Evolutionary conservation across 164 flowering plant genomes (phyloP), one percentile per base, ranked within the genome.

Genomic region (Platanus orientalis): DNA sequence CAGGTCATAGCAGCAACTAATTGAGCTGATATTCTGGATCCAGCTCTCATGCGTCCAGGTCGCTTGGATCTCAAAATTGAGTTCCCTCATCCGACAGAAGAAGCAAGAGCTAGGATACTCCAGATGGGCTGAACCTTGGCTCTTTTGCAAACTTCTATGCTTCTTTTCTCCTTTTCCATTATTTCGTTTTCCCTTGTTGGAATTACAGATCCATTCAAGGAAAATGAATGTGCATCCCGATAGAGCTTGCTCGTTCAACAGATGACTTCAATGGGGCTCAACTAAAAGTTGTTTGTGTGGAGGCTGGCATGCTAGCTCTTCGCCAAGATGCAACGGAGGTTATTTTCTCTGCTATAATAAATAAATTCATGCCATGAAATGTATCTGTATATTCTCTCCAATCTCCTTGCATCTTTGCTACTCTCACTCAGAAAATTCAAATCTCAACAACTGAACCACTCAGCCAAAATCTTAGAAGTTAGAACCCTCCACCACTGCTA

Each of bases 271-370:
- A 94, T 70, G 96, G 99, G 29, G 99, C 99, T 44, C 99, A 94
- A 69, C 78, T 94, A 30, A 94, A 94, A 73, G 99, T 97, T 63
- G 99, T 94, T 48, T 94, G 99, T 78, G 96, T 89, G 1, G 99
- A 94, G 70, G 99, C 99, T 40, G 99, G 97, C 73, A 94, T 94
- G 99, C 75, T 94, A 17, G 97, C 97, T 39, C 96, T 94, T 26
- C 91, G 96, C n/a, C 88, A 96, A 60, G 97, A 94, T 81, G 97
- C 93, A 69, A 89, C 96, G 26, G 98, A 94, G 97, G 98, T 93
- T 23, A n/a, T n/a, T n/a, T n/a, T n/a, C n/a, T n/a, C n/a, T n/a
- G n/a, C n/a, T n/a, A n/a, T n/a, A n/a, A n/a, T n/a, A n/a, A n/a
- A n/a, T n/a, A n/a, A n/a, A n/a, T n/a, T n/a, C n/a, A n/a, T n/a